Base-by-base conservation (phyloP, 2,329 filamentous ascomycete species). In the Phyllosticta citribraziliensis region DNA sequence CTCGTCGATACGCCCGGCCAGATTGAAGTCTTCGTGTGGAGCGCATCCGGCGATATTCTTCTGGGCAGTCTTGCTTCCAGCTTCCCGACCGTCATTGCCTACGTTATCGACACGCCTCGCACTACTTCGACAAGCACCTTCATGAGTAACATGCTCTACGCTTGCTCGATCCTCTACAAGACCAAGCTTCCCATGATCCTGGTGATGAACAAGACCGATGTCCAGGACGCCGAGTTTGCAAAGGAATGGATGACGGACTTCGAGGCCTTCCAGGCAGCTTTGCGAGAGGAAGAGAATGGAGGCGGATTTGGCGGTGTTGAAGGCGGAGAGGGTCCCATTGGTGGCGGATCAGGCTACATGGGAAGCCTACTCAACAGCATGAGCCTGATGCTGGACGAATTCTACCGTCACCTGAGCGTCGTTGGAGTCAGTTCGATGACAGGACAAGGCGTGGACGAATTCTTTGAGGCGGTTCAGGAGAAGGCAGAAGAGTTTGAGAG, bases 191-290 rank as follows among this genome's bases (percentile, higher is more conserved):
- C 55, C 24, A 99, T 99, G 94, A 95, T 99, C 59, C 79, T 99
- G 8, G 94, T 99, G 11, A 97, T 99, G 81, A 99, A 99, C 80
- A 99, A 99, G 79, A 97, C 92, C 0, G 94, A 99, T 70, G 91
- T 96, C 52, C 91, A 96, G 73, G 88, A 95, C 69, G 90, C 91
- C 0, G 83, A 84, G 25, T 96, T 96, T 70, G 94, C 92, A 1
- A 94, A 93, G 76, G 91, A 97, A 72, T 99, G 95, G 94, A 99
- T 99, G 94, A 96, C 92, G 5, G 93, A 99, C 74, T 99, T 97
- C 70, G 94, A 99, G 66, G 86, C 89, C 0, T 99, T 99, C 77
- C 94, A 97, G 72, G 84, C 84, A 17, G 93, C 95, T 0, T 79
- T 99, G 54, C 83, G 84, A 56, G 78, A 84, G 25, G 94, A 97